These are phyloP conservation scores for Clavispora santaluciae DNA, from an alignment of 805 yeast species.

Conservation along the genomic window DNA sequence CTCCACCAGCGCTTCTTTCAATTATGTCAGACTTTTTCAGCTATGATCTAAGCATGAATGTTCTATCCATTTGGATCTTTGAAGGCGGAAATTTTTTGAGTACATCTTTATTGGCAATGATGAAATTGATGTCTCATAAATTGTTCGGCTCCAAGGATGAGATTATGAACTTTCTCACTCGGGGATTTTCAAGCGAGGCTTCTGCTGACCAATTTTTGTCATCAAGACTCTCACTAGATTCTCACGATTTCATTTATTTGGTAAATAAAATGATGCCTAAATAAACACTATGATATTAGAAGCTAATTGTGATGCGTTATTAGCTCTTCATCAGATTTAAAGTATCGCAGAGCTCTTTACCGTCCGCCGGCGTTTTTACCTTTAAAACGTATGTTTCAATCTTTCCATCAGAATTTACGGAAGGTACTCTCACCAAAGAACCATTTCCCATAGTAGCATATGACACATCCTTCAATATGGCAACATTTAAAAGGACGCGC, in stretches of 20 bases:
- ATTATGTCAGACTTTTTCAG: conserved; percentile 43
- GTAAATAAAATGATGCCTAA: neutral
- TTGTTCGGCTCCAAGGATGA: conserved; percentile 49
- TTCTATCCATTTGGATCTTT: conserved; percentile 56
- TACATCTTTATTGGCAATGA: conserved; percentile 48
- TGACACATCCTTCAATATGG: conserved; percentile 51
- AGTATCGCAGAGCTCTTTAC: conserved; percentile 41
- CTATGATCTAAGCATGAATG: conserved; percentile 42
- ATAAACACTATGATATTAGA: neutral
- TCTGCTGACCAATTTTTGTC: neutral
- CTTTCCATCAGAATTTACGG: conserved; percentile 41
- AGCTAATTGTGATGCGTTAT: neutral
- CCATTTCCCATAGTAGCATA: conserved; percentile 65
- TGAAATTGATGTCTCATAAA: conserved; percentile 42
- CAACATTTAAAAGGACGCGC: conserved; percentile 67
- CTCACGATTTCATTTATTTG: neutral
- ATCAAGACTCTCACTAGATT: neutral
- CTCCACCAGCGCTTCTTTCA: conserved; percentile 37
- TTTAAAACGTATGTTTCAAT: conserved; percentile 66
- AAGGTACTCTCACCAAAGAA: conserved; percentile 62
- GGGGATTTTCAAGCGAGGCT: neutral
- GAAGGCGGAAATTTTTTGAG: conserved; percentile 51
- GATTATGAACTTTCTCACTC: conserved; percentile 31
- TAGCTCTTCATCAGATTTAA: conserved; percentile 23
- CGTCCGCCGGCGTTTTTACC: conserved; percentile 76